A percentile compares a stretch with the other conserved stretches of the same genome.
Conservation (phyloP, 768 basidiomycete genomes). For the Gyrodon lividus region DNA sequence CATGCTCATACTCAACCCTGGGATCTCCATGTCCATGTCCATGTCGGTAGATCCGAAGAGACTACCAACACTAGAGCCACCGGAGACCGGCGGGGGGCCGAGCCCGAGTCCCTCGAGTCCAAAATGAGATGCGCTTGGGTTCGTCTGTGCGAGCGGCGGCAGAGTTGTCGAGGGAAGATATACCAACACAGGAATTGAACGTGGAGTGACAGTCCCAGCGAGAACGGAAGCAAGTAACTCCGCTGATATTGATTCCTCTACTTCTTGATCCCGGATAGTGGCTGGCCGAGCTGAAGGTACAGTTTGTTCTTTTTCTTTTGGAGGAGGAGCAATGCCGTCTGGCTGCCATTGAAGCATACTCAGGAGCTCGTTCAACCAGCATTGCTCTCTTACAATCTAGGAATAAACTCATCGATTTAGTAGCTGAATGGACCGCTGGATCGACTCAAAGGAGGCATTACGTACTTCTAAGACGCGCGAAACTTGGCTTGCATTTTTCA, state of each 20-base stretch:
- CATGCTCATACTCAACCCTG: slow-evolving; percentile 36
- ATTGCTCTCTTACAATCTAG: slow-evolving; percentile 69
- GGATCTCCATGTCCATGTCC: slow-evolving; percentile 37
- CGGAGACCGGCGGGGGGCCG: slow-evolving; percentile 21
- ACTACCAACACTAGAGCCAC: slow-evolving; percentile 25
- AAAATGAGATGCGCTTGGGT: slow-evolving; percentile 24
- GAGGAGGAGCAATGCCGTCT: slow-evolving; percentile 32
- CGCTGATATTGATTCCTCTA: slow-evolving; percentile 39
- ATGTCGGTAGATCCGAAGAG: slow-evolving; percentile 32
- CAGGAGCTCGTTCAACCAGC: slow-evolving; percentile 79
- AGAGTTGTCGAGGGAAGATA: slow-evolving; percentile 47
- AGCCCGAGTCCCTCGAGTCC: slow-evolving; percentile 27
- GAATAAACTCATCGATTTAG: neutral
- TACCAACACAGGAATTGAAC: slow-evolving; percentile 67
- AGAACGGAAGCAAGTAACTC: slow-evolving; percentile 66
- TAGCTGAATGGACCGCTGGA: neutral
- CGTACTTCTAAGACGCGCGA: slow-evolving; percentile 73
- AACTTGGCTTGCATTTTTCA: slow-evolving; percentile 69
- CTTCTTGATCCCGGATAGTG: slow-evolving; percentile 25
- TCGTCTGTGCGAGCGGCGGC: slow-evolving; percentile 19
- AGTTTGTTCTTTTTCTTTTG: slow-evolving; percentile 5
- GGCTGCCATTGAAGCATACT: slow-evolving; percentile 59
- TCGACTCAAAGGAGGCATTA: neutral
- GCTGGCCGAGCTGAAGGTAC: neutral
- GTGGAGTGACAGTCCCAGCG: slow-evolving; percentile 43